Evolutionary conservation across 208 protist species (phyloP).

Genomic region (Leishmania aethiopica): DNA sequence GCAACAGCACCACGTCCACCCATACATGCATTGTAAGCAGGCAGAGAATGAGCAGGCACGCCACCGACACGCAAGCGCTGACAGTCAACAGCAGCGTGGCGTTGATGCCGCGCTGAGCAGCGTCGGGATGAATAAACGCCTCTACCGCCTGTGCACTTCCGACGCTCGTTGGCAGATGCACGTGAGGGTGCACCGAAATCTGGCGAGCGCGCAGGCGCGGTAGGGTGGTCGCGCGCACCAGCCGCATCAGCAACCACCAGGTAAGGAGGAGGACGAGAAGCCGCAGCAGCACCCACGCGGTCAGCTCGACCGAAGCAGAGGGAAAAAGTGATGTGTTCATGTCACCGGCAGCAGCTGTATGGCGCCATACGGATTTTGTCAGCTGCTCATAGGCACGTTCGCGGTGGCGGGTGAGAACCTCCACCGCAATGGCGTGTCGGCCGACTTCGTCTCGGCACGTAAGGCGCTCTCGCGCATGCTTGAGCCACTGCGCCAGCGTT

Average conservation of each 20-base stretch:
- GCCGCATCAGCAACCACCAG: conserved; percentile 8
- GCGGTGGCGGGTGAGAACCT: background rate
- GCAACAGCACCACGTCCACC: conserved; percentile 15
- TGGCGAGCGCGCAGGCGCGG: conserved; percentile 9
- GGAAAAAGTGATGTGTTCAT: conserved; percentile 1
- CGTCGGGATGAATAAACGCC: background rate
- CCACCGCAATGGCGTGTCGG: conserved; percentile 3
- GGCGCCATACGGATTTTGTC: background rate
- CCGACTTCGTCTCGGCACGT: background rate
- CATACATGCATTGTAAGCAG: conserved; percentile 28
- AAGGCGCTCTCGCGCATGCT: conserved; percentile 1
- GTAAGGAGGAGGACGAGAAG: conserved; percentile 2
- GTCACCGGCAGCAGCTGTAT: background rate
- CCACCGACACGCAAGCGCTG: conserved; percentile 2
- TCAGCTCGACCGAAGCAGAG: conserved; percentile 2
- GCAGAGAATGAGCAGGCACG: background rate
- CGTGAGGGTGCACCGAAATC: background rate
- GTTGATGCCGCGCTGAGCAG: conserved; percentile 10
- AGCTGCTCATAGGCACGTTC: background rate
- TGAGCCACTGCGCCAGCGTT: conserved; percentile 9
- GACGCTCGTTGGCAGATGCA: background rate
- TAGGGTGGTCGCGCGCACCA: conserved; percentile 2
- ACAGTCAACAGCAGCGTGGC: conserved; percentile 11
- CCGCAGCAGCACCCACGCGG: background rate
- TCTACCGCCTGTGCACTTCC: background rate